Percentiles rank a stretch among this genome's conserved stretches.
These are phyloP conservation scores for Sugiyamaella japonica DNA, from an alignment of 1,139 yeast species.

Conservation along the genomic window DNA sequence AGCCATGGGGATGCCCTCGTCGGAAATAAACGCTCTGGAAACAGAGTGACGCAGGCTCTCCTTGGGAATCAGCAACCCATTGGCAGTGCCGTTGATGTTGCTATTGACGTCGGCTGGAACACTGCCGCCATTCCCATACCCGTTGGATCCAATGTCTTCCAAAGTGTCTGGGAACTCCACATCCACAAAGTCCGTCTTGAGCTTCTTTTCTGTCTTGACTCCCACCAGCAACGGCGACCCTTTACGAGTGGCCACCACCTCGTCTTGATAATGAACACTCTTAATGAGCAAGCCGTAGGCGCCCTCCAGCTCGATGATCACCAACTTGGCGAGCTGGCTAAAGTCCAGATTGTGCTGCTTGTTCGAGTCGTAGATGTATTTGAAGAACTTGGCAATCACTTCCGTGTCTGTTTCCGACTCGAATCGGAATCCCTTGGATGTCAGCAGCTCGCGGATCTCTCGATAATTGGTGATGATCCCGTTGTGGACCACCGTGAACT, in stretches of 20 bases:
- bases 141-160: conserved; percentile 28
- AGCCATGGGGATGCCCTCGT: conserved; percentile 90
- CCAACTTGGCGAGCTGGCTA: conserved; percentile 89
- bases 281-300: conserved; percentile 95
- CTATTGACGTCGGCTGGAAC: conserved; percentile 27
- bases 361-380: conserved; percentile 85
- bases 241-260: conserved; percentile 94
- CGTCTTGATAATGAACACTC: conserved; percentile 91
- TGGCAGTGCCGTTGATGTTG: conserved; percentile 24
- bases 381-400: conserved; percentile 92
- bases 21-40: conserved; percentile 88
- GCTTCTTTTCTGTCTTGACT: conserved; percentile 90
- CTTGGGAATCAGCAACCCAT: conserved; percentile 24
- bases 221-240: conserved; percentile 98
- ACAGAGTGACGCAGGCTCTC: conserved; percentile 74
- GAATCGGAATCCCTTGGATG: conserved; percentile 76
- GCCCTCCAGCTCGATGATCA: conserved; percentile 91
- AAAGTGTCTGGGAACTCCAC: conserved; percentile 85
- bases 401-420: conserved; percentile 97
- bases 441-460: conserved; percentile 79
- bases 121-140: conserved; percentile 14
- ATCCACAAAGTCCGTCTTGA: conserved; percentile 97
- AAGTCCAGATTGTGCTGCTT: conserved; percentile 76
- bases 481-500: conserved; percentile 92
- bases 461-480: conserved; percentile 97